These are phyloP conservation scores for Ogataea saltuana DNA, from an alignment of 805 yeast genomes.

Conservation along the genomic window DNA sequence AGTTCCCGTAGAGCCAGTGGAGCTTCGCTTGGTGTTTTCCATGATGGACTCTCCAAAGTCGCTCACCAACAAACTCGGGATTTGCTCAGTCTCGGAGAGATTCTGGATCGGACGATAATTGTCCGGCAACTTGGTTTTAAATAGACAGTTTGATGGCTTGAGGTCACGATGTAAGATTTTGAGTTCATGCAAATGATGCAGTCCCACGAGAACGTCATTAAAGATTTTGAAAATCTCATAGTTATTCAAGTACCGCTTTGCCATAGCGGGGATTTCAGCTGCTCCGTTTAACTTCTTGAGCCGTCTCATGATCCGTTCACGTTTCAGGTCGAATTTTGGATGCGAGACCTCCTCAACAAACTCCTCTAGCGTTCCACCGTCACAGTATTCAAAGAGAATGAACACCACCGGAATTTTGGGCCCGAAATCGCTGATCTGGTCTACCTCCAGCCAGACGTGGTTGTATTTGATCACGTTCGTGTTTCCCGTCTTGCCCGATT, in stretches of 20 bases:
- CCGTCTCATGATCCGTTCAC: conserved; percentile 38
- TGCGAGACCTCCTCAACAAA: conserved; percentile 43
- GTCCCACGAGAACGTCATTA: conserved; percentile 67
- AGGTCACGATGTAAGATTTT: conserved; percentile 86
- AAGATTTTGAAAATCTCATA: conserved; percentile 69
- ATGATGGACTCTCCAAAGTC: conserved; percentile 90
- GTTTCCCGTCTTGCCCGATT: conserved; percentile 30
- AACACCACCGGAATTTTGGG: conserved; percentile 63
- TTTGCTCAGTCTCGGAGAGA: conserved; percentile 27
- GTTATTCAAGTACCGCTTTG: conserved; percentile 42
- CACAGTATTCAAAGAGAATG: conserved; percentile 83
- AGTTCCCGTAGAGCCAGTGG: conserved; percentile 88
- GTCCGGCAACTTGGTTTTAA: conserved; percentile 41
- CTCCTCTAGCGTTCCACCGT: conserved; percentile 84
- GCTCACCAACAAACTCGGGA: conserved; percentile 77
- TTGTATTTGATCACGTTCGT: conserved; percentile 75
- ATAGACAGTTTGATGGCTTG: conserved; percentile 84
- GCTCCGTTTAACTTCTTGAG: conserved; percentile 17
- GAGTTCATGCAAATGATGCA: conserved; percentile 66
- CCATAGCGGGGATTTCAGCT: not conserved
- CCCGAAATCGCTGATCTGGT: conserved; percentile 50
- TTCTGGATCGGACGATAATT: conserved; percentile 28
- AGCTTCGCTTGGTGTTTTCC: conserved; percentile 60
- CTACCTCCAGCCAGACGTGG: conserved; percentile 89
- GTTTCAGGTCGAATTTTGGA: conserved; percentile 39